Evolutionary conservation across 2,329 filamentous ascomycete species (phyloP), one percentile per base, ranked within the genome.

Genomic region (Lecanosticta acicola): DNA sequence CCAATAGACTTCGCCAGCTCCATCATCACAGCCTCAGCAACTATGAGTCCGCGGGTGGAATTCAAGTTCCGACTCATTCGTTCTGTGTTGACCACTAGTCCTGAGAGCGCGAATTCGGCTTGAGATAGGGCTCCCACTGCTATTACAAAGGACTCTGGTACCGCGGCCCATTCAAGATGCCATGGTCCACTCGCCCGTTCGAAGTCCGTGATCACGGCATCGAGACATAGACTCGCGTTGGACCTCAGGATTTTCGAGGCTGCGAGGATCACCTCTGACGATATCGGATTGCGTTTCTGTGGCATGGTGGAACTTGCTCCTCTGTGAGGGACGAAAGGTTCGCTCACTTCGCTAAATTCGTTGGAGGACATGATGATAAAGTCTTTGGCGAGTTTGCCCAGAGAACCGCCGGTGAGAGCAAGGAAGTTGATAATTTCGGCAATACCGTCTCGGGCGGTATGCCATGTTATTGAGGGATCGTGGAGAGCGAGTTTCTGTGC

Each of bases 221-320:
- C 62, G 1, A 61, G 21, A 20, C 57, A 49, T 3, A 57, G 29
- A 2, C 54, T 41, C 8, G 54, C 55, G 32, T 61, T 62, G 3
- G 56, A 43, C 7, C 61, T 46, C 5, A 63, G 49, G 16, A 59
- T 56, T 18, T 57, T 59, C 9, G 59, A 56, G 14, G 54, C 52
- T 1, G 61, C 58, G 2, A 57, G 53, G 5, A 62, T 56, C 13
- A 62, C 58, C 40, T 61, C 61, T 17, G 51, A 51, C 2, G 54
- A 56, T 35, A 65, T 62, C 1, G 61, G 62, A 42, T 65, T 65
- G 7, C 61, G 51, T 46, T 64, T 63, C 57, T 79, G 76, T 2
- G 76, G 76, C 76, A 79, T 79, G 0, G 76, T 79, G 0, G 71
- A 76, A 0, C 71, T 76, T 1, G 75, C 73, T 0, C 76, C 76